These are phyloP conservation scores for Lentinula sp. DNA, from an alignment of 768 basidiomycete species.

Conservation along the genomic window DNA sequence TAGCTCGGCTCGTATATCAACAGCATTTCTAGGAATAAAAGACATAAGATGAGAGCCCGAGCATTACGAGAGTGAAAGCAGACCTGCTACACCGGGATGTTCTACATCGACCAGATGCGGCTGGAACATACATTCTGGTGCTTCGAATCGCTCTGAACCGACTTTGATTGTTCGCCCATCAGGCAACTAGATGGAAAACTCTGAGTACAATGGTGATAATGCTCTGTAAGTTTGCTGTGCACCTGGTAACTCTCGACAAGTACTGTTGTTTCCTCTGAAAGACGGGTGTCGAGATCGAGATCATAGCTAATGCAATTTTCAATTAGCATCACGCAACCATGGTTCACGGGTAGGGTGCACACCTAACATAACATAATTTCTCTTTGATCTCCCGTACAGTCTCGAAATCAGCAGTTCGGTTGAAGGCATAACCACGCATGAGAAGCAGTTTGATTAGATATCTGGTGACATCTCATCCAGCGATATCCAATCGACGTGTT, in stretches of 20 bases:
- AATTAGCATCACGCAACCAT: not conserved
- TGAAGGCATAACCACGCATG: constrained; percentile 99
- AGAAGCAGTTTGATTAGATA: constrained; percentile 99
- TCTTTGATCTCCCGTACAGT: constrained; percentile 99
- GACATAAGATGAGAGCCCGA: not conserved
- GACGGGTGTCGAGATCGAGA: constrained; percentile 85
- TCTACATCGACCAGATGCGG: constrained; percentile 96
- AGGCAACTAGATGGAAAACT: constrained; percentile 56
- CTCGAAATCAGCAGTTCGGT: constrained; percentile 98
- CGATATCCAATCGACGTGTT: constrained; percentile 91
- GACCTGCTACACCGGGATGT: constrained; percentile 92
- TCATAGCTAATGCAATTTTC: constrained; percentile 62
- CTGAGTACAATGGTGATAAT: constrained; percentile 1
- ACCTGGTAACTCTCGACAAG: constrained; percentile 96
- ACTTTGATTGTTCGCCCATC: constrained; percentile 97
- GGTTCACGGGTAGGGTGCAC: constrained; percentile 13
- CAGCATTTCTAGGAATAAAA: constrained; percentile 70
- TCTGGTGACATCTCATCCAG: constrained; percentile 95
- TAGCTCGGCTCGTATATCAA: constrained; percentile 84
- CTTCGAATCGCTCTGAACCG: constrained; percentile 96
- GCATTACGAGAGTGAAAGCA: constrained; percentile 12
- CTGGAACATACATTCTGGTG: constrained; percentile 99
- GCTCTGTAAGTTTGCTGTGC: constrained; percentile 14
- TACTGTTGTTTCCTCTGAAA: constrained; percentile 94
- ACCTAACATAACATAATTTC: constrained; percentile 97